Evolutionary conservation across 306 rosid species (phyloP).

Genomic region (Acacia confusa): DNA sequence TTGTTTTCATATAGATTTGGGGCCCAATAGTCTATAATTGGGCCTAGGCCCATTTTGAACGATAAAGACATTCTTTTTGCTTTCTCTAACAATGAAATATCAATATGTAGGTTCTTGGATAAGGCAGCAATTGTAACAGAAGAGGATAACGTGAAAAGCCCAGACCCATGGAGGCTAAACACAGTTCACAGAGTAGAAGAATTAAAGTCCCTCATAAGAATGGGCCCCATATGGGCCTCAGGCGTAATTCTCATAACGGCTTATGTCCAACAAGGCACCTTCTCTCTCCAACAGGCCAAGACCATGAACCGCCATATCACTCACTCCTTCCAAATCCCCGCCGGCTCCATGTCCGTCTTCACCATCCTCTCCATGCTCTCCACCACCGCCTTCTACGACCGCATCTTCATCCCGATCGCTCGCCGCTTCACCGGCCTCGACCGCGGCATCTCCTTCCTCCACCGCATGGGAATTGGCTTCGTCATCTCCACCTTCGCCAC

Average conservation of each 20-base stretch:
- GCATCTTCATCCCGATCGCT: slow-evolving; percentile 58
- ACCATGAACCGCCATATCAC: slow-evolving; percentile 76
- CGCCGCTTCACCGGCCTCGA: slow-evolving; percentile 75
- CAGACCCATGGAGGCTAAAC: slow-evolving; percentile 75
- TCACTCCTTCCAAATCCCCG: slow-evolving; percentile 73
- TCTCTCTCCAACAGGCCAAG: slow-evolving; percentile 82
- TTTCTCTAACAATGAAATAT: neutral
- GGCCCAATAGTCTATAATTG: neutral
- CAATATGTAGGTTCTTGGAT: slow-evolving; percentile 64
- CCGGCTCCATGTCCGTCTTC: slow-evolving; percentile 91
- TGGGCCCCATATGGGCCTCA: slow-evolving; percentile 98
- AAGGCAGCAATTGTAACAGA: slow-evolving; percentile 73
- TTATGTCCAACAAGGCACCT: slow-evolving; percentile 83
- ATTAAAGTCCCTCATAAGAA: slow-evolving; percentile 72
- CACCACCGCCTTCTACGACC: slow-evolving; percentile 75
- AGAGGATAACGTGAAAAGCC: slow-evolving; percentile 53
- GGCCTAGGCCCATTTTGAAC: neutral
- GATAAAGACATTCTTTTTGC: neutral
- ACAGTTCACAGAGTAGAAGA: slow-evolving; percentile 93
- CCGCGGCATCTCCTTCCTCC: slow-evolving; percentile 80
- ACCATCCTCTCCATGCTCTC: slow-evolving; percentile 62
- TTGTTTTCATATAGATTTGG: neutral
- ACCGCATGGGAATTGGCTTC: slow-evolving; percentile 88
- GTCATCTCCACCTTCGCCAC: slow-evolving; percentile 74
- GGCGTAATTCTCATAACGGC: slow-evolving; percentile 92